Base-by-base conservation (phyloP, 106 monocot species). In the Dendrobium huoshanense region DNA sequence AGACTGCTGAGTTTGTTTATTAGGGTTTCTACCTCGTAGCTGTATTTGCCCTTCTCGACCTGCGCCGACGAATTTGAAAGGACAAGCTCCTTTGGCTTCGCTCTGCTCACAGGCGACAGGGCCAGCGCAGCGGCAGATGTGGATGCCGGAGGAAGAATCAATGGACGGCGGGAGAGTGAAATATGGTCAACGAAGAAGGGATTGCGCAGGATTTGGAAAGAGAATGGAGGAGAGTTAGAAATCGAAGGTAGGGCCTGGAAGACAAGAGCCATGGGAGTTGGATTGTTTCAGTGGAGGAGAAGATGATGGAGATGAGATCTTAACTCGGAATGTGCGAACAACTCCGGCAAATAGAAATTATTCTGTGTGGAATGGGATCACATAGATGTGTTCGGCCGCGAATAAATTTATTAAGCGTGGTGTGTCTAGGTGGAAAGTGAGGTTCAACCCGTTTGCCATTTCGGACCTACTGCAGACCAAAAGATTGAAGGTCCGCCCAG, bases 1-100 rank as follows among this genome's bases (percentile, higher is more conserved):
- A 98, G 94, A 83, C 88, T 88, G 79, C 94, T 94, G 42, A 98
- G 90, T 85, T 90, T 92, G 82, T 94, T 84, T 85, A 98, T 98
- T 5, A 98, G 82, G 45, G 94, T 90, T 43, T 90, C 83, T 51
- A 98, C 97, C 49, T 94, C 89, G 89, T 94, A 98, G 82, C 87
- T 85, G 84, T 92, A 92, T 81, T 85, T 92, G 0, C 94, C 94
- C 81, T 92, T 88, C 84, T 91, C 92, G 43, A 88, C 51, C 4
- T 82, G 29, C 55, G 85, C 82, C 16, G 89, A 67, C 4, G 93
- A 89, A n/a, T 77, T 85, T 9, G 89, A 91, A 7, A 93, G 83
- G n/a, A 88, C 80, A 16, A 89, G 70, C 77, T 90, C 91, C 83
- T 85, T 91, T 24, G 87, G 87, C 78, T 86, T 85, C 72, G 84